Percentiles rank a stretch among this genome's conserved stretches.
Conservation (phyloP, 2,329 filamentous ascomycete genomes). For the Coleophoma crateriformis region DNA sequence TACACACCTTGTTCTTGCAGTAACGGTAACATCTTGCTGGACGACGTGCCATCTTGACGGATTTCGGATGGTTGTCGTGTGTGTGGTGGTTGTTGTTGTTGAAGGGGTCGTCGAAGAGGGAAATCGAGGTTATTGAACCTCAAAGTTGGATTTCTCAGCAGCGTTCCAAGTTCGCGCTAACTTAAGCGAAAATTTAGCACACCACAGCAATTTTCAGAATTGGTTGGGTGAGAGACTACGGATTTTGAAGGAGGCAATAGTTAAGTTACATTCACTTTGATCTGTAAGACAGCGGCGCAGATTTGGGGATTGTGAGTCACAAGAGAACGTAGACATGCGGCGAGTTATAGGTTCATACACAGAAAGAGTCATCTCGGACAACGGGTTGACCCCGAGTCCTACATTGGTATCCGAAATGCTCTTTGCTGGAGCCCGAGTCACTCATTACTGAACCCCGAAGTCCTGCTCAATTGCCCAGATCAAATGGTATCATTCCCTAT, state of each 20-base stretch:
- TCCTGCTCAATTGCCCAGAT: slow-evolving; percentile 2
- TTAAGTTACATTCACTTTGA: not conserved
- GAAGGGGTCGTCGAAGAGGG: slow-evolving; percentile 9
- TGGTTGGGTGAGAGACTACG: not conserved
- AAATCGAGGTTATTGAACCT: slow-evolving; percentile 5
- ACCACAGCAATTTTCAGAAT: slow-evolving; percentile 6
- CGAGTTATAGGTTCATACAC: no score
- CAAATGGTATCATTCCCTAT: not conserved
- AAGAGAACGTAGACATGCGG: no score
- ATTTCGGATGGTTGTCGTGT: slow-evolving; percentile 38
- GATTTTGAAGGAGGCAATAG: slow-evolving; percentile 3
- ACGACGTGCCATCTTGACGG: slow-evolving; percentile 97
- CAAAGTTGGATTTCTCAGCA: slow-evolving; percentile 6
- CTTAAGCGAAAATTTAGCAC: slow-evolving; percentile 2
- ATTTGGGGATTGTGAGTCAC: no score
- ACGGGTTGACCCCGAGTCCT: no score
- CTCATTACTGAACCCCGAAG: no score
- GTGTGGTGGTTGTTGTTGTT: slow-evolving; percentile 40
- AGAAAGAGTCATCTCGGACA: no score
- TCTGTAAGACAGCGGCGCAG: no score
- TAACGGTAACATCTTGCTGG: slow-evolving; percentile 99
- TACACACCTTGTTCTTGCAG: slow-evolving; percentile 99
- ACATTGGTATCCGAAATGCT: no score
- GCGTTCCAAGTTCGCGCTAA: not conserved
- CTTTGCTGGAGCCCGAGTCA: no score